Conservation (phyloP, 192 early-diverging fungal genomes). For the Rhizophagus clarus region DNA sequence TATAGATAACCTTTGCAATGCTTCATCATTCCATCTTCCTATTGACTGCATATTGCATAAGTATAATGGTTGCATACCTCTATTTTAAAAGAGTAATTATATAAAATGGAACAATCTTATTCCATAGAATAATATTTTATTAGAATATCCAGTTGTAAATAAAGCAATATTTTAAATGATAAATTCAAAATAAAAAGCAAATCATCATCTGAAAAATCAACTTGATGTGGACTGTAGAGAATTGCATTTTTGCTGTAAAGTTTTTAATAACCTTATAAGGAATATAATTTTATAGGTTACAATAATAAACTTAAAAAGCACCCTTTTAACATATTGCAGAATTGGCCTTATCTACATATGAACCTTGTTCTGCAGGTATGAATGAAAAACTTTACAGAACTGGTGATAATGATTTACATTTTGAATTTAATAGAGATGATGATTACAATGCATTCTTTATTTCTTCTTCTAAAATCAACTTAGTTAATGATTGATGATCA, state of each 20-base stretch:
- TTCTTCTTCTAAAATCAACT: background rate
- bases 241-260: constrained; percentile 13
- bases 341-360: constrained; percentile 25
- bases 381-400: constrained; percentile 18
- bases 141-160: constrained; percentile 13
- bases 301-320: constrained; percentile 19
- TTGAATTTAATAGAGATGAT: too few relatives aligned
- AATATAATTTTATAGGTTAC: constrained; percentile 15
- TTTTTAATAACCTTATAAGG: constrained; percentile 7
- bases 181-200: constrained; percentile 20
- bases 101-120: background rate
- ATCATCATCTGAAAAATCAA: constrained; percentile 19
- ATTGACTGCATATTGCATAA: constrained; percentile 5
- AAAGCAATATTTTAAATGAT: constrained; percentile 14
- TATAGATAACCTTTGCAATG: constrained; percentile 3
- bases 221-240: constrained; percentile 6
- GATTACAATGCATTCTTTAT: background rate
- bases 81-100: background rate
- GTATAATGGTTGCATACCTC: background rate
- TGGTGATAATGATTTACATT: constrained; percentile 19
- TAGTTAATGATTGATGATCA: too few relatives aligned
- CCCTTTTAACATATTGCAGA: constrained; percentile 18
- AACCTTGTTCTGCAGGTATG: constrained; percentile 18
- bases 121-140: constrained; percentile 21
- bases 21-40: constrained; percentile 5